These are phyloP conservation scores for sweet orange (Citrus sinensis) DNA, from an alignment of 345 rosid species.

Conservation along the genomic window DNA sequence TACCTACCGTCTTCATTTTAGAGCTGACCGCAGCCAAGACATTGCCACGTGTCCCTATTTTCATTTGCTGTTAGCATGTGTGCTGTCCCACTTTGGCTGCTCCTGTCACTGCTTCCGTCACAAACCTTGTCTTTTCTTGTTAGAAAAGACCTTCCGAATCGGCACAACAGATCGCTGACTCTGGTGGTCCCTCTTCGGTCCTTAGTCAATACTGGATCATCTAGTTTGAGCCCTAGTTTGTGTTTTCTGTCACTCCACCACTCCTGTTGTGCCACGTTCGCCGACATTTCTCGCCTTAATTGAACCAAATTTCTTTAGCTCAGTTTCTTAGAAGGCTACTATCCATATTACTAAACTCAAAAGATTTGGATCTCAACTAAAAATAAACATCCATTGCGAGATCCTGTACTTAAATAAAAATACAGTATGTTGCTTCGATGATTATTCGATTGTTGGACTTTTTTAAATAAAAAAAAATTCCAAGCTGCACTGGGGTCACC, in stretches of 20 bases:
- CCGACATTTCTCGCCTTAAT: too few species aligned
- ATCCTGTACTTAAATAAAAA: too few species aligned
- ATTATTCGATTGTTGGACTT: too few species aligned
- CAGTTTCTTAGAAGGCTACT: too few species aligned
- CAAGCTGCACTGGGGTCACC: too few species aligned
- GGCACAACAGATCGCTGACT: neutral
- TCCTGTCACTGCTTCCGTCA: conserved; percentile 40
- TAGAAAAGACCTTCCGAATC: neutral
- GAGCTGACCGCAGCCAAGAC: neutral
- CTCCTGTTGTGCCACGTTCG: neutral
- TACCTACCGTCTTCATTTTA: neutral
- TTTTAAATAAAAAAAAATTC: too few species aligned
- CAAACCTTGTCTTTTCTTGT: neutral
- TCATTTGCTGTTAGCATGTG: neutral
- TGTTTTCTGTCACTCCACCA: neutral
- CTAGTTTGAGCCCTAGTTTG: too few species aligned
- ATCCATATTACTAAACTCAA: too few species aligned
- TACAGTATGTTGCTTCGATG: too few species aligned
- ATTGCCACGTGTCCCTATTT: neutral
- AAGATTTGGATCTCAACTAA: too few species aligned
- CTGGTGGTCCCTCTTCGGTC: neutral
- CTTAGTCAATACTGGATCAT: neutral
- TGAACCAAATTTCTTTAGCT: neutral
- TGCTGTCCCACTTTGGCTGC: neutral
- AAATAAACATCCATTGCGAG: too few species aligned